These are phyloP conservation scores for Lachnellula suecica DNA, from an alignment of 2,329 filamentous ascomycete species.

Conservation along the genomic window DNA sequence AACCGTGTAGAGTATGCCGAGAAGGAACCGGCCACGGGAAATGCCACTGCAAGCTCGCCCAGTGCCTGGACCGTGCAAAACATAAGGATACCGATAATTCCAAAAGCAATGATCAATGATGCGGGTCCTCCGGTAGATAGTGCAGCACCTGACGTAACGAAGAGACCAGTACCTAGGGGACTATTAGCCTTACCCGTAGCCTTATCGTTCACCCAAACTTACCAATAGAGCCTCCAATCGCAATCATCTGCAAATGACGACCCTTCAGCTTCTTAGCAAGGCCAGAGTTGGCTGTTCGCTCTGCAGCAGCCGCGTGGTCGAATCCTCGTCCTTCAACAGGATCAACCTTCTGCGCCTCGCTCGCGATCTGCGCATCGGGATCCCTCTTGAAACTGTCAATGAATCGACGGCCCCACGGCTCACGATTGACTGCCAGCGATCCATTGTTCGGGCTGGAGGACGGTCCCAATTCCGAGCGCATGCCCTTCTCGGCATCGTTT, in stretches of 20 bases:
- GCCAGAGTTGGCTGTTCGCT: slow-evolving; percentile 68
- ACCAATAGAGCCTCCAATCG: slow-evolving; percentile 35
- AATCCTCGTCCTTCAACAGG: slow-evolving; percentile 37
- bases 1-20: slow-evolving; percentile 62
- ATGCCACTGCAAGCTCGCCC: slow-evolving; percentile 58
- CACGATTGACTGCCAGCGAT: no score
- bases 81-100: slow-evolving; percentile 57
- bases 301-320: slow-evolving; percentile 61
- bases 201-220: neutral
- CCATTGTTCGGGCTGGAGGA: no score
- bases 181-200: neutral
- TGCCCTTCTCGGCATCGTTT: no score
- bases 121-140: slow-evolving; percentile 30
- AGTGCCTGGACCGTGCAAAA: slow-evolving; percentile 59
- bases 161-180: slow-evolving; percentile 51
- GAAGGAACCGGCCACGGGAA: slow-evolving; percentile 62
- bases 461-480: no score
- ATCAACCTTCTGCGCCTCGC: slow-evolving; percentile 22
- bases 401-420: slow-evolving; percentile 23
- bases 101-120: slow-evolving; percentile 42
- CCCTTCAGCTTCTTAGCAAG: slow-evolving; percentile 52
- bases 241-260: slow-evolving; percentile 49
- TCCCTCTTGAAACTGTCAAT: slow-evolving; percentile 31
- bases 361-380: slow-evolving; percentile 44
- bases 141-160: slow-evolving; percentile 57